phyloP scores from a whole-genome alignment of 352 stramenopile genomes.

The Pythium oligandrum region DNA sequence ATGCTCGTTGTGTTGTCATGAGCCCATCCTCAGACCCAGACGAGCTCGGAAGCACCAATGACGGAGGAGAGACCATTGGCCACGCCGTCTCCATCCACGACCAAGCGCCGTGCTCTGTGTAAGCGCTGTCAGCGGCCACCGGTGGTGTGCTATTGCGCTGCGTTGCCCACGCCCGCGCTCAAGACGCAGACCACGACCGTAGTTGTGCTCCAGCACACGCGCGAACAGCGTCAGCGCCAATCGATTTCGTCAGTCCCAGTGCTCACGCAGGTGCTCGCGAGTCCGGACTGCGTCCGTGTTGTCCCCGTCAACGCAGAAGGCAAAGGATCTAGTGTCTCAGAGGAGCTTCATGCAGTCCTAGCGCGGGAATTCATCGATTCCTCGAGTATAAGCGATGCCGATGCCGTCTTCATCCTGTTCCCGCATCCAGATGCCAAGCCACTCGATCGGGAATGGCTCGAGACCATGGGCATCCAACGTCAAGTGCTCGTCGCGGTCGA shows the following conservation, averaged over 20 bases:
- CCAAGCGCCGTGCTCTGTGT: slow-evolving; percentile 29
- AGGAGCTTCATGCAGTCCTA: slow-evolving; percentile 3
- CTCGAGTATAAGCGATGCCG: not conserved
- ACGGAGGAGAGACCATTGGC: too few relatives aligned
- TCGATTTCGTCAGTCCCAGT: slow-evolving; percentile 69
- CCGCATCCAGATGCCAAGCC: slow-evolving; percentile 11
- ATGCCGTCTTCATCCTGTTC: slow-evolving; percentile 16
- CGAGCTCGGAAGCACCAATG: too few relatives aligned
- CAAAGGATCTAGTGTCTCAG: slow-evolving; percentile 38
- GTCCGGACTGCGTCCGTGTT: slow-evolving; percentile 20
- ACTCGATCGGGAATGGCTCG: not conserved
- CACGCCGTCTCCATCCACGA: not conserved
- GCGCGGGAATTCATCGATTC: too few relatives aligned
- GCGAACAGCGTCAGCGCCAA: slow-evolving; percentile 46
- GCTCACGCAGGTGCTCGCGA: slow-evolving; percentile 37
- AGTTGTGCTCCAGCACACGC: slow-evolving; percentile 55
- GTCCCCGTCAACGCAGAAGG: slow-evolving; percentile 30
- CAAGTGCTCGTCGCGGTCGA: slow-evolving; percentile 62
- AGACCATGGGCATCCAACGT: not conserved
- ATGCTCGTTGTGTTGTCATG: too few relatives aligned
- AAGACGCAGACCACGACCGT: slow-evolving; percentile 31
- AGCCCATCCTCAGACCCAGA: too few relatives aligned
- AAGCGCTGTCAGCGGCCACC: slow-evolving; percentile 35
- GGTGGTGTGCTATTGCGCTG: slow-evolving; percentile 53
- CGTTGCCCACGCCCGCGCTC: slow-evolving; percentile 27